phyloP scores from a whole-genome alignment of 345 rosid genomes.

The Lagerstroemia speciosa region DNA sequence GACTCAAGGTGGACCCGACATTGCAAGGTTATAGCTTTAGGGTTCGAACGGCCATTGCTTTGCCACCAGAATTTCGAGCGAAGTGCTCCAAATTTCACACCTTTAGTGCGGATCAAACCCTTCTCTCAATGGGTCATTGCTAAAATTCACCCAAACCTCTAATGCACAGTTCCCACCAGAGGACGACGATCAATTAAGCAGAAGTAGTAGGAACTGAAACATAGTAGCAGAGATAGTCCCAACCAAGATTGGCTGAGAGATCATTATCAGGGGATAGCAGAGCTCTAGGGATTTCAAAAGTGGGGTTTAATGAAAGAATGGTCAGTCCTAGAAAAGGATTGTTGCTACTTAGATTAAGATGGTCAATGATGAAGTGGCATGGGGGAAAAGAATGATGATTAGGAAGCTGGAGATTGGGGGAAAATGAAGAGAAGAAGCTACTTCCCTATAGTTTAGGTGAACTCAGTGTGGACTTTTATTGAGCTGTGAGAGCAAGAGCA shows the following conservation, averaged over 20 bases:
- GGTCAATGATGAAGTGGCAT: slow-evolving; percentile 3
- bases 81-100: not conserved
- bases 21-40: slow-evolving; percentile 10
- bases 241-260: not conserved
- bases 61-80: not conserved
- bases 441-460: not conserved
- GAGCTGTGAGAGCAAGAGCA: not conserved
- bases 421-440: not conserved
- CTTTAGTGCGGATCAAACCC: not conserved
- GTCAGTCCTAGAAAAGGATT: no score
- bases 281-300: not conserved
- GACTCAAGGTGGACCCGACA: slow-evolving; percentile 55
- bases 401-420: slow-evolving; percentile 2
- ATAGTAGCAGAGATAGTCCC: not conserved
- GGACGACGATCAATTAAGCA: not conserved
- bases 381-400: slow-evolving; percentile 1
- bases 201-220: not conserved
- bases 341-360: no score
- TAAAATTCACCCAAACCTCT: not conserved
- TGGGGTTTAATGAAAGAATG: no score
- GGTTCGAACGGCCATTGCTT: not conserved
- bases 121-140: not conserved
- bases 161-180: no score
- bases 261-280: not conserved
- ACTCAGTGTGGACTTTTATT: not conserved